These are phyloP conservation scores for Phytopythium litorale DNA, from an alignment of 352 stramenopile genomes.

Conservation along the genomic window DNA sequence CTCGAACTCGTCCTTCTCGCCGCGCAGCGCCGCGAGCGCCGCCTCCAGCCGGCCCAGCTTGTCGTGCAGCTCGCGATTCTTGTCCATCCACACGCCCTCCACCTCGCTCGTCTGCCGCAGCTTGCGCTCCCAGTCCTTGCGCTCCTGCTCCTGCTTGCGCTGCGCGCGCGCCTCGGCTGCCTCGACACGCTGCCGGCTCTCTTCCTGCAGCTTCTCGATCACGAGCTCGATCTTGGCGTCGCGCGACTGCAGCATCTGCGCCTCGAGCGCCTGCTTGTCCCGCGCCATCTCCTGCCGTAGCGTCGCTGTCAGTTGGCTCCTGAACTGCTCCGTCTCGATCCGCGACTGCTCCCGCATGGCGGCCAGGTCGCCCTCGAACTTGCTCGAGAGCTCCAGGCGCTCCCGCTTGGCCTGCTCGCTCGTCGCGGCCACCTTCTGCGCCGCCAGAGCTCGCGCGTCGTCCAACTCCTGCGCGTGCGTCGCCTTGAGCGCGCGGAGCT, in stretches of 20 bases:
- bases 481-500: constrained; percentile 45
- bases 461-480: constrained; percentile 60
- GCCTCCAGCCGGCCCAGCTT: constrained; percentile 53
- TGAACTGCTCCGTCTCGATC: constrained; percentile 66
- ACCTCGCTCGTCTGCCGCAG: constrained; percentile 74
- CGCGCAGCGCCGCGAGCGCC: constrained; percentile 35
- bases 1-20: constrained; percentile 43
- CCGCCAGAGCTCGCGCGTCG: constrained; percentile 45
- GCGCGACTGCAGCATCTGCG: constrained; percentile 66
- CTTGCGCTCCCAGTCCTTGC: constrained; percentile 64
- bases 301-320: constrained; percentile 41
- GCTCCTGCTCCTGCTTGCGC: constrained; percentile 55
- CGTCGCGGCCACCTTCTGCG: constrained; percentile 26
- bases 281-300: constrained; percentile 51
- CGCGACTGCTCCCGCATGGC: constrained; percentile 49
- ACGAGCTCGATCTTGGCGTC: constrained; percentile 79
- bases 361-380: constrained; percentile 58
- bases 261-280: constrained; percentile 59
- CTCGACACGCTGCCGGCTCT: constrained; percentile 54
- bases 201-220: constrained; percentile 75
- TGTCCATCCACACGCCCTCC: constrained; percentile 84
- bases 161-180: constrained; percentile 40
- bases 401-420: constrained; percentile 49
- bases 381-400: constrained; percentile 59
- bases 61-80: constrained; percentile 75